Percentiles rank a stretch among this genome's conserved stretches.
These are phyloP conservation scores for Peniophora sp. DNA, from an alignment of 1,284 basidiomycete genomes.

Conservation along the genomic window DNA sequence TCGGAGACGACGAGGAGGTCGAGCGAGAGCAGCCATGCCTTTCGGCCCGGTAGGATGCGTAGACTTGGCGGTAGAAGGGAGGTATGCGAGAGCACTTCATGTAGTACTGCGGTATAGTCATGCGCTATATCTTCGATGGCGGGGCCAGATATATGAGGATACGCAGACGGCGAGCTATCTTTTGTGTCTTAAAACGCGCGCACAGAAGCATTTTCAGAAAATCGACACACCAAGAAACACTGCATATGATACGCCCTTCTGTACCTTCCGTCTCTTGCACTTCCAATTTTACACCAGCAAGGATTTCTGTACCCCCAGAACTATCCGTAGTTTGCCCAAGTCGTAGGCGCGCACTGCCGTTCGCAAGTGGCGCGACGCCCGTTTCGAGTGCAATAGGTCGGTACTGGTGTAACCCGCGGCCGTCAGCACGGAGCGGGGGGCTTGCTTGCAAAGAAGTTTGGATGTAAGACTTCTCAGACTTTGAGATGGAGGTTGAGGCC, in stretches of 20 bases:
- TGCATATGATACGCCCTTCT: constrained; percentile 52
- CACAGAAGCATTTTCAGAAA: constrained; percentile 1
- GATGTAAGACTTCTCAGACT: constrained; percentile 71
- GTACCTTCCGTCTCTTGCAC: constrained; percentile 46
- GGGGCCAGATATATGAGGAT: constrained; percentile 52
- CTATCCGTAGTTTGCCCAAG: constrained; percentile 52
- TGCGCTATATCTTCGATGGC: constrained; percentile 67
- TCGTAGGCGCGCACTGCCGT: constrained; percentile 67
- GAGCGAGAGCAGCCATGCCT: constrained; percentile 62
- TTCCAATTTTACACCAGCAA: constrained; percentile 68
- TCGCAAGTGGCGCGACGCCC: constrained; percentile 67
- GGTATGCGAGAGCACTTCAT: constrained; percentile 51
- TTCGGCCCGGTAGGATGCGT: constrained; percentile 52
- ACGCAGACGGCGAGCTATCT: constrained; percentile 69
- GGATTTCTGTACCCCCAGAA: constrained; percentile 58
- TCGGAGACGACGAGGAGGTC: constrained; percentile 67
- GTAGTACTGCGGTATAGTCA: constrained; percentile 52
- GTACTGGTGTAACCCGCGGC: constrained; percentile 55
- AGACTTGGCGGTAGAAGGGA: constrained; percentile 57
- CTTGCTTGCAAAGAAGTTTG: constrained; percentile 48
- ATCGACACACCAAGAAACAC: constrained; percentile 65
- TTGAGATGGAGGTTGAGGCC: constrained; percentile 41
- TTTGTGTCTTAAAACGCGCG: constrained; percentile 11
- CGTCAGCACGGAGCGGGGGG: constrained; percentile 58
- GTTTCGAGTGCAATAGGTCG: constrained; percentile 66